These are phyloP conservation scores for Trichoderma reesei DNA, from an alignment of 495 filamentous ascomycete species.

Conservation along the genomic window DNA sequence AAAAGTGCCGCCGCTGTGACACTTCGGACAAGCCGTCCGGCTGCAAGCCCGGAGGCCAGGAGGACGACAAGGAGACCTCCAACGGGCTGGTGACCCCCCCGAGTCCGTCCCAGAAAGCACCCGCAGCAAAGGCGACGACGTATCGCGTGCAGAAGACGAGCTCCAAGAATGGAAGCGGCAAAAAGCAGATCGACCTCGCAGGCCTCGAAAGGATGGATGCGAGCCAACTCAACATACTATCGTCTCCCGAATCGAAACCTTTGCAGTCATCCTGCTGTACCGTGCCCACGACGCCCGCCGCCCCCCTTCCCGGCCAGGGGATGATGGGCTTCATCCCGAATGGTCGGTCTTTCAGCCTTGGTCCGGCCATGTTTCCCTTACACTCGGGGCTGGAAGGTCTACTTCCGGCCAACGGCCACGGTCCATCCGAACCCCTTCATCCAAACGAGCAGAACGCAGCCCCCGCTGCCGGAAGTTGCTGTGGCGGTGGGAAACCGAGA, in stretches of 20 bases:
- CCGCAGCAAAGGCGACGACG: constrained; percentile 12
- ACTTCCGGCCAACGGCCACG: neutral
- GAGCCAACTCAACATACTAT: constrained; percentile 29
- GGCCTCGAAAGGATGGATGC: constrained; percentile 37
- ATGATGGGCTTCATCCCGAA: constrained; percentile 2
- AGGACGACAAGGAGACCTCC: constrained; percentile 20
- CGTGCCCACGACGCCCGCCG: neutral
- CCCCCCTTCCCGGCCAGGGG: neutral
- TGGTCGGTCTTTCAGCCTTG: neutral
- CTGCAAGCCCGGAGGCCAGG: constrained; percentile 13
- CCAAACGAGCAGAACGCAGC: neutral
- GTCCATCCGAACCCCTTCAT: neutral
- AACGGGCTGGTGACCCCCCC: constrained; percentile 11
- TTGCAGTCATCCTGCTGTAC: neutral
- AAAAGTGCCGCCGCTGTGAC: constrained; percentile 41
- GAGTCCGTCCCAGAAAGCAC: neutral
- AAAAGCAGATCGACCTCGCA: constrained; percentile 35
- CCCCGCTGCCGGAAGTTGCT: neutral
- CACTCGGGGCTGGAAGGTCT: neutral
- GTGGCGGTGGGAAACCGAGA: neutral
- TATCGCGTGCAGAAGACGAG: constrained; percentile 35
- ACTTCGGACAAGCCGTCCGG: constrained; percentile 9
- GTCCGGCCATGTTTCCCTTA: neutral
- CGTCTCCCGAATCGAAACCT: neutral
- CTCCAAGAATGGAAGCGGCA: constrained; percentile 19